Evolutionary conservation across 1,284 basidiomycete genomes (phyloP).

Genomic region (Fistulinella cinereoalba): DNA sequence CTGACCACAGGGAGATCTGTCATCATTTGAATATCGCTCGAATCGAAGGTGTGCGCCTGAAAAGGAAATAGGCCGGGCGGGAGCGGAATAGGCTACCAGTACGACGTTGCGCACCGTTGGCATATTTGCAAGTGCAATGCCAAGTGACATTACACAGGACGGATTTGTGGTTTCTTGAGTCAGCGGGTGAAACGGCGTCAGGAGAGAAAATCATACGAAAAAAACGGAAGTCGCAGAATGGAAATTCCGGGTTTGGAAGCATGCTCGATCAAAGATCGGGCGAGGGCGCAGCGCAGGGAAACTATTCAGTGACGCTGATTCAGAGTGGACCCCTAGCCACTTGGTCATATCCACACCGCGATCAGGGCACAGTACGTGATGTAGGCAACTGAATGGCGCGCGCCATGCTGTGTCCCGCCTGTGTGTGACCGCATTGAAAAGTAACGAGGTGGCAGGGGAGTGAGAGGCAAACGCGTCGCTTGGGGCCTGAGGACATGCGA

Average conservation of each 20-base stretch:
- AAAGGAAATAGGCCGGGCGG: slow-evolving; percentile 20
- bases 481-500: too few species aligned
- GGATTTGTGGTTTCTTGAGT: neutral
- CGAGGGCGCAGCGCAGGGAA: neutral
- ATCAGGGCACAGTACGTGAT: neutral
- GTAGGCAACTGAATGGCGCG: neutral
- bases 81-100: slow-evolving; percentile 5
- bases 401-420: neutral
- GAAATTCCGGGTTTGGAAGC: slow-evolving; percentile 17
- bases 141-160: neutral
- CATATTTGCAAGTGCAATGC: slow-evolving; percentile 3
- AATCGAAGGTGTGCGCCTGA: slow-evolving; percentile 25
- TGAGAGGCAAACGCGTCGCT: too few species aligned
- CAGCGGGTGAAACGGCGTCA: neutral
- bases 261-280: slow-evolving; percentile 26
- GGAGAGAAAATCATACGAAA: slow-evolving; percentile 8
- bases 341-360: slow-evolving; percentile 5
- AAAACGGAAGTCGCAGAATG: slow-evolving; percentile 5
- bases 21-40: slow-evolving; percentile 35
- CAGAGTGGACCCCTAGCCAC: slow-evolving; percentile 12
- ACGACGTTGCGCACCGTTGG: neutral
- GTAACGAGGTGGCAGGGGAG: neutral
- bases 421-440: neutral
- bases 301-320: neutral
- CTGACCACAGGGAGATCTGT: slow-evolving; percentile 24